These are phyloP conservation scores for Myriosclerotinia scirpicola DNA, from an alignment of 2,329 filamentous ascomycete genomes.

Conservation along the genomic window DNA sequence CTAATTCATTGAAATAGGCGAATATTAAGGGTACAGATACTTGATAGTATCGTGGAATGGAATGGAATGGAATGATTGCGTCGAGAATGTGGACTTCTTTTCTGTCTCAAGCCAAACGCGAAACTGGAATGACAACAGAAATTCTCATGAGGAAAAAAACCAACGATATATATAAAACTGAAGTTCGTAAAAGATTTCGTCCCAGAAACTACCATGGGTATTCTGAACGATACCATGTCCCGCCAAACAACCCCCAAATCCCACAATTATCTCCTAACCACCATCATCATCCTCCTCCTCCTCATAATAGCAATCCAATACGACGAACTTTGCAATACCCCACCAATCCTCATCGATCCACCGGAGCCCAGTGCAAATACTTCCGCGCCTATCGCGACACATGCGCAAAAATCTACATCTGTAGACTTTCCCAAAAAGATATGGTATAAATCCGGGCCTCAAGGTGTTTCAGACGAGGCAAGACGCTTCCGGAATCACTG, in stretches of 20 bases:
- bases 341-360: not conserved
- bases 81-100: too few species aligned
- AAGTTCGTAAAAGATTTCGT: too few species aligned
- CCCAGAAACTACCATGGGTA: too few species aligned
- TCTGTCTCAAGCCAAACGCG: too few species aligned
- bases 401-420: not conserved
- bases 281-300: not conserved
- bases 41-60: too few species aligned
- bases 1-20: too few species aligned
- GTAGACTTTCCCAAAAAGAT: constrained; percentile 36
- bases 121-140: too few species aligned
- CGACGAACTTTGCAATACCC: not conserved
- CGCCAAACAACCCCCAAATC: not conserved
- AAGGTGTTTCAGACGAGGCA: constrained; percentile 40
- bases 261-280: not conserved
- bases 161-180: too few species aligned
- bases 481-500: constrained; percentile 41
- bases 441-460: constrained; percentile 46
- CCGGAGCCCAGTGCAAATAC: not conserved
- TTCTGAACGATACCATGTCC: not conserved
- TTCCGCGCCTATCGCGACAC: not conserved
- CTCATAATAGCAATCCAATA: not conserved
- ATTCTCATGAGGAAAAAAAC: too few species aligned
- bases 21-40: too few species aligned
- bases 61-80: too few species aligned